A percentile compares a stretch with the other conserved stretches of the same genome.
Evolutionary conservation across 2,329 filamentous ascomycete genomes (phyloP).

Genomic region (Aspergillus brunneoviolaceus): DNA sequence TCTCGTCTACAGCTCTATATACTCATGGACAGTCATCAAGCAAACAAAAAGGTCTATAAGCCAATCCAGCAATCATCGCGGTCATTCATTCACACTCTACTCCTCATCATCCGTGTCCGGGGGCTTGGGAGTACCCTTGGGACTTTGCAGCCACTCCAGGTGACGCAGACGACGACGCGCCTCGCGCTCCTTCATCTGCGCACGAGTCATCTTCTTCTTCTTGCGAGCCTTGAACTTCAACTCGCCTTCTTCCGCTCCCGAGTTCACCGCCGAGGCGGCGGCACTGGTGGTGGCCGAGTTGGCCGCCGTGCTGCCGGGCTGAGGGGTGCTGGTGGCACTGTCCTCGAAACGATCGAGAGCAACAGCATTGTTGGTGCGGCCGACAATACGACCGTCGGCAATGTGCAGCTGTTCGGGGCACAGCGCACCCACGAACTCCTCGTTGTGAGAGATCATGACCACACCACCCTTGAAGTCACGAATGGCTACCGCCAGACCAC

Average conservation of each 20-base stretch:
- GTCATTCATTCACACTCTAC: constrained; percentile 18
- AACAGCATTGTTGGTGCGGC: constrained; percentile 75
- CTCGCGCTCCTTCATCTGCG: constrained; percentile 91
- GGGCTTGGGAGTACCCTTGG: constrained; percentile 78
- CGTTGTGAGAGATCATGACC: constrained; percentile 99
- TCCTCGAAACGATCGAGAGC: constrained; percentile 86
- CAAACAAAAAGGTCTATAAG: constrained; percentile 1
- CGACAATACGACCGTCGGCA: constrained; percentile 78
- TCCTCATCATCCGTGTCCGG: constrained; percentile 75
- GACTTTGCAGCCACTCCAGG: constrained; percentile 74
- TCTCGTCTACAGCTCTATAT: constrained; percentile 13
- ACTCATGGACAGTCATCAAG: constrained; percentile 5
- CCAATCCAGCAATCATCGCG: constrained; percentile 11
- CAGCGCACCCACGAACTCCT: constrained; percentile 94
- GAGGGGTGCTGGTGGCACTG: constrained; percentile 59
- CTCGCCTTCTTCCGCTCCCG: constrained; percentile 74
- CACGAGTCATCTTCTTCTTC: constrained; percentile 99
- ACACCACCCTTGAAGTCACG: constrained; percentile 98
- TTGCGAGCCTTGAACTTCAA: constrained; percentile 88
- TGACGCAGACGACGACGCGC: constrained; percentile 82
- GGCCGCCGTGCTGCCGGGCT: constrained; percentile 55
- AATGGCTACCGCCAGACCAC: constrained; percentile 94
- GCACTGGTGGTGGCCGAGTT: constrained; percentile 61
- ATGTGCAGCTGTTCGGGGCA: constrained; percentile 97
- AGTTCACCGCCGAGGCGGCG: constrained; percentile 68